Percentiles rank a stretch among this genome's conserved stretches.
Evolutionary conservation across 2,329 filamentous ascomycete species (phyloP).

Genomic region (Biscogniauxia mediterranea): DNA sequence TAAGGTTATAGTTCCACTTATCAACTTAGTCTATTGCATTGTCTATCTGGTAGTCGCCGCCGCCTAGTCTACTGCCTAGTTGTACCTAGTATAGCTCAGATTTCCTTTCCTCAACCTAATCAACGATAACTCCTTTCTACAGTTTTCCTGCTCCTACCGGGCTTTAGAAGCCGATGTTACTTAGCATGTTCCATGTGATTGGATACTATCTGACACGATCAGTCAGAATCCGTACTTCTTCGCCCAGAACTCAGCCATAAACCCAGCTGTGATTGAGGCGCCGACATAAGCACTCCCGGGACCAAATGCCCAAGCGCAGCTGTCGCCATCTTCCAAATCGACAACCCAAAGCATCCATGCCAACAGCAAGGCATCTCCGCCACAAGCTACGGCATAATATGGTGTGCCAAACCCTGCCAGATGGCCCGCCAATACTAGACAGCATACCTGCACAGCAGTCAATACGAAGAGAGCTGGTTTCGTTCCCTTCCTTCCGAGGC

Average conservation of each 20-base stretch:
- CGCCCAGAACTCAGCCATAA: slow-evolving; percentile 1
- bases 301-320: slow-evolving; percentile 2
- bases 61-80: too few relatives aligned
- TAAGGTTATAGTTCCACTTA: too few relatives aligned
- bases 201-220: too few relatives aligned
- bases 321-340: neutral
- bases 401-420: neutral
- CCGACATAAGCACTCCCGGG: slow-evolving; percentile 1
- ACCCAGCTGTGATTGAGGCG: neutral
- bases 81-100: too few relatives aligned
- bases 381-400: slow-evolving; percentile 10
- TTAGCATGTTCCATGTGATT: too few relatives aligned
- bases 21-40: too few relatives aligned
- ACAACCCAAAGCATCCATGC: slow-evolving; percentile 4
- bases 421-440: slow-evolving; percentile 2
- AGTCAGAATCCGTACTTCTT: neutral
- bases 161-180: too few relatives aligned
- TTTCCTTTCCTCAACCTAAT: too few relatives aligned
- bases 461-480: slow-evolving; percentile 1
- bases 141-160: too few relatives aligned
- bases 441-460: neutral
- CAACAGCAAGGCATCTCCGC: neutral
- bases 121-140: too few relatives aligned
- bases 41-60: too few relatives aligned
- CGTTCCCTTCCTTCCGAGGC: slow-evolving; percentile 14